Conservation (phyloP, 2,329 filamentous ascomycete species). For the Cercospora zeae-maydis region DNA sequence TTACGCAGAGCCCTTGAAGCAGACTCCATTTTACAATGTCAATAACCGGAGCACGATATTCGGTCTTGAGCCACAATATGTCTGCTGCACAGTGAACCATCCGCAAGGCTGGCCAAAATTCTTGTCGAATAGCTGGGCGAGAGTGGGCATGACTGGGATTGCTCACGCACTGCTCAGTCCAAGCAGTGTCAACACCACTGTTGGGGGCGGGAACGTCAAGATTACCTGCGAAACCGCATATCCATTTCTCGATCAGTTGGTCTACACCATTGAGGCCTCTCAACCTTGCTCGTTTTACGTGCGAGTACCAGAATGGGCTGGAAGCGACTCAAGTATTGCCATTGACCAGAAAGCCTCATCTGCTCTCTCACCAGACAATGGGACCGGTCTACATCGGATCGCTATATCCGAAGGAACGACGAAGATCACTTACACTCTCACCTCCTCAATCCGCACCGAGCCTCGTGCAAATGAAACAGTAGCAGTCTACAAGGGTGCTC, state of each 20-base stretch:
- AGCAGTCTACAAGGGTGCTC: conserved; percentile 37
- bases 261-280: conserved; percentile 41
- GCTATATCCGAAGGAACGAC: conserved; percentile 36
- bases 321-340: conserved; percentile 19
- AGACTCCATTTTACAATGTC: conserved; percentile 50
- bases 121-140: conserved; percentile 48
- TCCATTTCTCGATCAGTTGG: conserved; percentile 44
- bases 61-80: conserved; percentile 52
- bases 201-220: conserved; percentile 40
- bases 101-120: conserved; percentile 57
- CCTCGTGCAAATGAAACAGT: conserved; percentile 42
- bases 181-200: conserved; percentile 40
- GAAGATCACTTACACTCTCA: conserved; percentile 37
- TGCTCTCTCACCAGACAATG: conserved; percentile 34
- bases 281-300: conserved; percentile 44
- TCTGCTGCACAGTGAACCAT: conserved; percentile 59
- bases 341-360: background rate
- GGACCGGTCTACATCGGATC: conserved; percentile 41
- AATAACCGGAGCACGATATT: conserved; percentile 47
- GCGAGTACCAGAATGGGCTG: conserved; percentile 47
- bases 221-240: conserved; percentile 51
- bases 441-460: conserved; percentile 34
- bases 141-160: conserved; percentile 43
- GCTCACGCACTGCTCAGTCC: conserved; percentile 53
- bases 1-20: conserved; percentile 43